A percentile compares a stretch with the other conserved stretches of the same genome.
These are phyloP conservation scores for Vanrija sp. DNA, from an alignment of 1,284 basidiomycete genomes.

Conservation along the genomic window DNA sequence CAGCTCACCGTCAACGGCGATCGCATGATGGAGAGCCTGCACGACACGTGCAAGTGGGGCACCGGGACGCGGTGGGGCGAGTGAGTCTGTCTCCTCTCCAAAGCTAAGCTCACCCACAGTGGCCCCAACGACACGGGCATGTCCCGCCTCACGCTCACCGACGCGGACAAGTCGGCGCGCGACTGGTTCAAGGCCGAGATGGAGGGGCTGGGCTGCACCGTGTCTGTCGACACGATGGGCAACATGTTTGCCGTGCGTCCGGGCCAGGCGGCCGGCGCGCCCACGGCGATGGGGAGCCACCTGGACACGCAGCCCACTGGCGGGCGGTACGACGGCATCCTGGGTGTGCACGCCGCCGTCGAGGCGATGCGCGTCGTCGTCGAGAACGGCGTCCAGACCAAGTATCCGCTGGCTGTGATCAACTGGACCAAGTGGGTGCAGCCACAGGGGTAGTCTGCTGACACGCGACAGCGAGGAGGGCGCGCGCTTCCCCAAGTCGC, in stretches of 20 bases:
- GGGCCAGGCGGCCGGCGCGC: conserved; percentile 21
- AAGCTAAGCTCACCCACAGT: conserved; percentile 1
- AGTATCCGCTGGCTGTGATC: conserved; percentile 19
- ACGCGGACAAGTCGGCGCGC: conserved; percentile 34
- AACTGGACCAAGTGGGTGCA: conserved; percentile 25
- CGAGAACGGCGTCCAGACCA: conserved; percentile 11
- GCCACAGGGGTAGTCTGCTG: background rate
- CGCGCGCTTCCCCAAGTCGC: conserved; percentile 14
- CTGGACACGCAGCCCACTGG: conserved; percentile 36
- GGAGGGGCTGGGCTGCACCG: conserved; percentile 30
- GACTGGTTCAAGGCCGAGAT: conserved; percentile 36
- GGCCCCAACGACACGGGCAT: conserved; percentile 15
- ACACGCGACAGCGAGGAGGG: conserved; percentile 15
- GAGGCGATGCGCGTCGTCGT: conserved; percentile 23
- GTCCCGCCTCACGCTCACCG: conserved; percentile 28
- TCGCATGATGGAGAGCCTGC: conserved; percentile 30
- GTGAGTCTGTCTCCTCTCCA: background rate
- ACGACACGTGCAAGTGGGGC: conserved; percentile 31
- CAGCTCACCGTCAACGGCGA: conserved; percentile 17
- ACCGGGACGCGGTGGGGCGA: conserved; percentile 1
- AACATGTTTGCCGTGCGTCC: conserved; percentile 38
- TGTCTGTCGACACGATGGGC: conserved; percentile 38
- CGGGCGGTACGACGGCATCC: conserved; percentile 35
- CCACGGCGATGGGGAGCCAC: conserved; percentile 33
- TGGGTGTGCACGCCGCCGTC: conserved; percentile 26